Base-by-base conservation (phyloP, 2,329 filamentous ascomycete species). In the Pyrenophora teres region DNA sequence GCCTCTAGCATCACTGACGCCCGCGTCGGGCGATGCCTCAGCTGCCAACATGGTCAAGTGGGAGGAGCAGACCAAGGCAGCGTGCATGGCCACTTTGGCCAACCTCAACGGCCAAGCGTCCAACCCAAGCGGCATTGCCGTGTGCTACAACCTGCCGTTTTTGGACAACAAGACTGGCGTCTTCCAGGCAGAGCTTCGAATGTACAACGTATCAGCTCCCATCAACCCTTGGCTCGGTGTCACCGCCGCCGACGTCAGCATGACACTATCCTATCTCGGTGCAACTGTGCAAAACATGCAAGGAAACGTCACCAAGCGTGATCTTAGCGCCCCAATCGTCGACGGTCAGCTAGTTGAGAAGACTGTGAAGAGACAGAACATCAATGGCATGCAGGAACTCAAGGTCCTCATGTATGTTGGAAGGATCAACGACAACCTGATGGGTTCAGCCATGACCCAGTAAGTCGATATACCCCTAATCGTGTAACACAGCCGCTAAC, bases 61-160 rank as follows among this genome's bases (percentile, higher is more conserved):
- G 74, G 67, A 74, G 45, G 62, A 61, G 18, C 56, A 74, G 39
- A 75, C 74, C n/a, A 61, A 66, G 44, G 48, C 75, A 9, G 86
- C 86, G 18, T 94, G 90, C 72, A 76, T 75, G 38, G 64, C 75
- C 18, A 80, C 82, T 7, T 77, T 94, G 15, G 70, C 73, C 2
- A 69, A 74, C 21, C 78, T 91, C 41, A 76, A 78, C 12, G 75
- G 74, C 9, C 76, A 80, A 53, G 83, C 85, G 36, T 81, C 83
- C 19, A 93, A 92, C 60, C 88, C 88, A 4, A 87, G 88, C 8
- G 90, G 90, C 43, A 83, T 90, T 40, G 87, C 87, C 52, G 83
- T 90, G 40, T 95, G 90, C 81, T 94, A 93, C 77, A 95, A 94
- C 70, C 74, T 95, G 19, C 86, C 87, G 0, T 84, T 83, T 33